Evolutionary conservation across 2,329 filamentous ascomycete genomes (phyloP).

Genomic region (Xylariaceae sp.): DNA sequence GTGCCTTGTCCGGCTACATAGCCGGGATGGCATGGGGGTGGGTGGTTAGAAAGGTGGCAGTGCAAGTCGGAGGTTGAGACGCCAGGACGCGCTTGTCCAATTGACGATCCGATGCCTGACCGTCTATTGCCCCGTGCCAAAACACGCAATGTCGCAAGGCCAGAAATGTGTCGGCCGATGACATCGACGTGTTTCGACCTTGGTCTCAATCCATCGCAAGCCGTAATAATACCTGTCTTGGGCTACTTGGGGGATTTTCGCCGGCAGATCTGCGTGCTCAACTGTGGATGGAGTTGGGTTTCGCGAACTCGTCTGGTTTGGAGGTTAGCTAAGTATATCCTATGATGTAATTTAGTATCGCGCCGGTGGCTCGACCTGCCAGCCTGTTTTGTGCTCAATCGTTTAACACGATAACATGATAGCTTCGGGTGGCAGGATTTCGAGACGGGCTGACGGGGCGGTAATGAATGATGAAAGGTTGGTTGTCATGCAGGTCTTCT

Average conservation of each 20-base stretch:
- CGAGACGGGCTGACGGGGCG: background rate
- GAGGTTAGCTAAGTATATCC: background rate
- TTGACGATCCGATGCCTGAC: constrained; percentile 11
- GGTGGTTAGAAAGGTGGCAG: constrained; percentile 8
- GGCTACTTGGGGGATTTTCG: background rate
- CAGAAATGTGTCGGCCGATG: constrained; percentile 3
- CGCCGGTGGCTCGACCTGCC: background rate
- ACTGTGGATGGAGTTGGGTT: background rate
- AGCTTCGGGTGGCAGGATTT: background rate
- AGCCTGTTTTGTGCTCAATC: background rate
- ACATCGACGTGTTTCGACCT: constrained; percentile 11
- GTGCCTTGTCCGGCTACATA: background rate
- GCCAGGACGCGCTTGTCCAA: background rate
- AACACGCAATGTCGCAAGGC: constrained; percentile 26
- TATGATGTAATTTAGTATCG: constrained; percentile 5
- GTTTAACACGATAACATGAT: background rate
- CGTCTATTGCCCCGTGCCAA: constrained; percentile 14
- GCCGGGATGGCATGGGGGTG: too few relatives aligned
- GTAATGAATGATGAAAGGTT: background rate
- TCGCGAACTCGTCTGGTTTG: background rate
- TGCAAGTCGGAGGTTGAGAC: constrained; percentile 5
- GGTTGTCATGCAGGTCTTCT: background rate
- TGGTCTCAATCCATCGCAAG: background rate
- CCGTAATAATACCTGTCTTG: too few relatives aligned
- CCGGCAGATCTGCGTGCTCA: background rate